A percentile compares a stretch with the other conserved stretches of the same genome.
Evolutionary conservation across 2,329 filamentous ascomycete species (phyloP).

Genomic region (Aspergillus oerlinghausenensis): DNA sequence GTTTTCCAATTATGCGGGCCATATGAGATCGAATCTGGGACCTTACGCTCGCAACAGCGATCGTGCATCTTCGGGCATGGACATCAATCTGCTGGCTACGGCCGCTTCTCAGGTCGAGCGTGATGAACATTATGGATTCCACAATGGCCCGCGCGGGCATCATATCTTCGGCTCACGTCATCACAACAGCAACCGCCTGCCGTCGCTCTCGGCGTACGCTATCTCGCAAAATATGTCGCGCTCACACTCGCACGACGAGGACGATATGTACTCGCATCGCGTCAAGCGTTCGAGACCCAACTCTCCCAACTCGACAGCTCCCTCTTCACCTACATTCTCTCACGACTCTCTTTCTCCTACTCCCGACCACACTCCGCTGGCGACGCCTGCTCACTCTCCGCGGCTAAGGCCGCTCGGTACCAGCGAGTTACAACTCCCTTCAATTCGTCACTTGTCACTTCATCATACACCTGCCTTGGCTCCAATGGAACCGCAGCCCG

Average conservation of each 20-base stretch:
- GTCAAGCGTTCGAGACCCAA: slow-evolving; percentile 88
- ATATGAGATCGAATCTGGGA: slow-evolving; percentile 54
- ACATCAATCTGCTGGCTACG: slow-evolving; percentile 67
- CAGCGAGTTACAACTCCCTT: slow-evolving; percentile 75
- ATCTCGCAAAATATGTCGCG: slow-evolving; percentile 81
- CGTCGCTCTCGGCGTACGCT: slow-evolving; percentile 72
- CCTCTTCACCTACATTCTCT: slow-evolving; percentile 92
- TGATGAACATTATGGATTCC: slow-evolving; percentile 47
- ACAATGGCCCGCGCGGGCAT: slow-evolving; percentile 43
- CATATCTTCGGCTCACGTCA: slow-evolving; percentile 46
- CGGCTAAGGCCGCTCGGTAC: slow-evolving; percentile 73
- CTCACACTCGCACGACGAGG: slow-evolving; percentile 72
- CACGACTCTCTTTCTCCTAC: slow-evolving; percentile 94
- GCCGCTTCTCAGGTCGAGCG: slow-evolving; percentile 64
- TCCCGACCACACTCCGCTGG: slow-evolving; percentile 96
- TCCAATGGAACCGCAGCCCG: slow-evolving; percentile 64
- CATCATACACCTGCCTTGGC: slow-evolving; percentile 64
- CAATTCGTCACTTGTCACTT: slow-evolving; percentile 69
- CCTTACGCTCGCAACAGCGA: slow-evolving; percentile 50
- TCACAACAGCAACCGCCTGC: slow-evolving; percentile 55
- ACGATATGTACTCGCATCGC: slow-evolving; percentile 68
- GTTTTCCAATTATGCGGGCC: slow-evolving; percentile 60
- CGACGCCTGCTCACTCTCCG: slow-evolving; percentile 91
- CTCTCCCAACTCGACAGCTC: slow-evolving; percentile 91
- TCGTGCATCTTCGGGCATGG: slow-evolving; percentile 48